Conservation (phyloP, 108 stramenopile species). For the Craspedostauros australis region DNA sequence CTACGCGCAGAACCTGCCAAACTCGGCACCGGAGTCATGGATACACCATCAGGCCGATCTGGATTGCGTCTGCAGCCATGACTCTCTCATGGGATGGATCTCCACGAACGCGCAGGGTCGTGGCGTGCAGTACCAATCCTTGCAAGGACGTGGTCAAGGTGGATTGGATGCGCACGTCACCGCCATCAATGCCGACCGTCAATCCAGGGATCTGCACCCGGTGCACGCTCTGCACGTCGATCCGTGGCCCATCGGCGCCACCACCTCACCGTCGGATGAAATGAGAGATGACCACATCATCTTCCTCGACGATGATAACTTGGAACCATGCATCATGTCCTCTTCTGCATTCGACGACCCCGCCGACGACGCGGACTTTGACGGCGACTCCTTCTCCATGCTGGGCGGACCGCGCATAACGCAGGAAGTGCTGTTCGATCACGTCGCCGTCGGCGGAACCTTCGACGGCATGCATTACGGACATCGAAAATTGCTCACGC, state of each 20-base stretch:
- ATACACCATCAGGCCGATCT: conserved; percentile 56
- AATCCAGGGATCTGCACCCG: conserved; percentile 31
- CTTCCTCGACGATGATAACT: background rate
- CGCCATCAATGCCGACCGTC: conserved; percentile 72
- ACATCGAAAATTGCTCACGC: conserved; percentile 81
- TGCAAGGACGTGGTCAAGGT: conserved; percentile 46
- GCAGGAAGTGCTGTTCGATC: conserved; percentile 46
- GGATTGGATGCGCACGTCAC: conserved; percentile 64
- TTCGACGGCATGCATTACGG: conserved; percentile 94
- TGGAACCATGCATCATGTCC: background rate
- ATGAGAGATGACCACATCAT: background rate
- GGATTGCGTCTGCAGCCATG: conserved; percentile 63
- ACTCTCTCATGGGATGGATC: conserved; percentile 77
- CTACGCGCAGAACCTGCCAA: conserved; percentile 83
- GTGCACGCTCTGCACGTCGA: conserved; percentile 61
- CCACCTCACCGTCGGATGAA: background rate
- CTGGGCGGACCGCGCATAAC: conserved; percentile 58
- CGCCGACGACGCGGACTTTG: conserved; percentile 4
- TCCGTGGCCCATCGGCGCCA: conserved; percentile 70
- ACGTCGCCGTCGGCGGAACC: conserved; percentile 86
- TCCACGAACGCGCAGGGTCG: conserved; percentile 38
- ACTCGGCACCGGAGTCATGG: conserved; percentile 79
- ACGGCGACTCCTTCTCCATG: conserved; percentile 5
- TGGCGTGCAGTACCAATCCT: conserved; percentile 34
- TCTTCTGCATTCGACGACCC: too few relatives aligned